Evolutionary conservation across 805 yeast genomes (phyloP).

Genomic region (Monosporozyma aerobia): DNA sequence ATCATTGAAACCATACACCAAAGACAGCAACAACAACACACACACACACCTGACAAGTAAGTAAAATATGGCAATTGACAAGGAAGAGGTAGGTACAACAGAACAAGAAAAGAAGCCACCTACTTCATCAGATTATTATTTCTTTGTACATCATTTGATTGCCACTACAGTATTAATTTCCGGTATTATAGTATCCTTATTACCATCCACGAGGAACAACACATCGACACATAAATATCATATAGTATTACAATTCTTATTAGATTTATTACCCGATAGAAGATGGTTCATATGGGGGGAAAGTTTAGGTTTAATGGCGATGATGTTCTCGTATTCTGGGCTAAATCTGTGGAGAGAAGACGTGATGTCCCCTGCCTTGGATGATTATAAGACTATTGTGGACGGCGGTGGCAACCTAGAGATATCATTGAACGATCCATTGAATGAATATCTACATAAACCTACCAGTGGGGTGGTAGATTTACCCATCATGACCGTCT

Average conservation of each 20-base stretch:
- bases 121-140: slow-evolving; percentile 57
- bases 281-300: slow-evolving; percentile 89
- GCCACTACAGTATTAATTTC: slow-evolving; percentile 45
- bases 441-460: slow-evolving; percentile 36
- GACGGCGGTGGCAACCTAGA: slow-evolving; percentile 27
- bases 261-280: slow-evolving; percentile 52
- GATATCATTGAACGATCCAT: neutral
- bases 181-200: slow-evolving; percentile 66
- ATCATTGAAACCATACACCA: too few species aligned
- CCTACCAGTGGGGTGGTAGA: slow-evolving; percentile 85
- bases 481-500: slow-evolving; percentile 62
- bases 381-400: slow-evolving; percentile 53
- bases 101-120: neutral
- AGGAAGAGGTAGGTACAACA: slow-evolving; percentile 9
- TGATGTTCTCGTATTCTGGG: slow-evolving; percentile 66
- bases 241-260: neutral
- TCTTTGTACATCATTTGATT: slow-evolving; percentile 73
- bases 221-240: slow-evolving; percentile 3
- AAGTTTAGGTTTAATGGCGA: slow-evolving; percentile 53
- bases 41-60: neutral
- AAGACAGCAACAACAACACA: too few species aligned
- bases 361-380: slow-evolving; percentile 49
- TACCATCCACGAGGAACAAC: slow-evolving; percentile 36
- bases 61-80: neutral
- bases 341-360: slow-evolving; percentile 71